phyloP scores from a whole-genome alignment of 805 yeast species.

The Metschnikowia colocasiae region DNA sequence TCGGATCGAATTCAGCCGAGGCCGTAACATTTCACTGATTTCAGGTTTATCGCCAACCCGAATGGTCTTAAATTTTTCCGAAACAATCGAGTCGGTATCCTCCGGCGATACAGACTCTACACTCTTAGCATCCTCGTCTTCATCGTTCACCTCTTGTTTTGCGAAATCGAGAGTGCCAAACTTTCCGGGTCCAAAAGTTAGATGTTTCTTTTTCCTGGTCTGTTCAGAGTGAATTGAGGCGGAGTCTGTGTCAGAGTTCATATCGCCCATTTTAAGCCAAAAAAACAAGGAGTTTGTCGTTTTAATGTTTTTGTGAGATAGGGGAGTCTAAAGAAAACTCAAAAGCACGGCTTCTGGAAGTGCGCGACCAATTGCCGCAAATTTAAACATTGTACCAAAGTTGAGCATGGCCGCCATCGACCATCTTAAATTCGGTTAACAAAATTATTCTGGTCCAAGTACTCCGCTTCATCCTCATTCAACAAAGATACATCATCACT shows the following conservation, averaged over 20 bases:
- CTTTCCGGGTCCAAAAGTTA: background rate
- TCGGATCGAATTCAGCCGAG: background rate
- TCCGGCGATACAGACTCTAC: background rate
- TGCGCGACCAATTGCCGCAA: slow-evolving; percentile 5
- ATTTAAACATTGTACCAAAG: background rate
- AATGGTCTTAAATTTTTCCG: slow-evolving; percentile 4
- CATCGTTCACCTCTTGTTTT: background rate
- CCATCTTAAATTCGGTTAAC: slow-evolving; percentile 7
- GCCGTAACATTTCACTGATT: background rate
- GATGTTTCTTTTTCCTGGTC: background rate
- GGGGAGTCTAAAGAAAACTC: background rate
- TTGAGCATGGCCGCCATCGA: background rate
- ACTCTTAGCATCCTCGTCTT: background rate
- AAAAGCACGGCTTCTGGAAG: background rate
- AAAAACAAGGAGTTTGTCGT: background rate
- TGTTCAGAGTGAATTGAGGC: background rate
- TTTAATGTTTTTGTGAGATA: background rate
- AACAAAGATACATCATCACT: slow-evolving; percentile 11
- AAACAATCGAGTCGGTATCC: background rate
- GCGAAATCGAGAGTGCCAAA: background rate
- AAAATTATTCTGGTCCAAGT: slow-evolving; percentile 13
- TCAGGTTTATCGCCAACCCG: background rate
- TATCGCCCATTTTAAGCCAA: background rate
- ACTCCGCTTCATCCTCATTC: slow-evolving; percentile 14
- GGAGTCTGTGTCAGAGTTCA: background rate